Base-by-base conservation (phyloP, 176 grass and related monocot species). In the Areca catechu region DNA sequence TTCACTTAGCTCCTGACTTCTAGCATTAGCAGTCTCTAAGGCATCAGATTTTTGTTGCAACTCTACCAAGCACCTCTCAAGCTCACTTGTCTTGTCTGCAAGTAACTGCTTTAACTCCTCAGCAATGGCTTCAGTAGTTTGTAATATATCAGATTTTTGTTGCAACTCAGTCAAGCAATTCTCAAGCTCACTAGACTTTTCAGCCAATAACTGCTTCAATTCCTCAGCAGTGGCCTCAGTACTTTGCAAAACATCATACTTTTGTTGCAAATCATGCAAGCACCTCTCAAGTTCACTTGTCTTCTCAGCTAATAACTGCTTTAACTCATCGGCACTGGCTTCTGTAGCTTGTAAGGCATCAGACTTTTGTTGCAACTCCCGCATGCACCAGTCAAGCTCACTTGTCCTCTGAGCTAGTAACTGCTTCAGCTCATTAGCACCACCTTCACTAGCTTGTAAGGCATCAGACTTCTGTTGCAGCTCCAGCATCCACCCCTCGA, bases 1-100 rank as follows among this genome's bases (percentile, higher is more conserved):
- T 67, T 88, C 72, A 75, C 79, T 82, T 67, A 88, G 65, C 58
- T 91, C 65, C 63, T 76, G 51, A 50, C 74, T 77, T 51, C 62
- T 81, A 15, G 69, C 62, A 62, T 88, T 97, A 78, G 77, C 67
- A 61, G 68, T 72, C 74, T 97, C 87, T 55, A 83, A 81, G 29
- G 76, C 75, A 52, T 28, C 60, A 55, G 80, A 82, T 70, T 76
- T 91, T 75, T 88, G 76, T 67, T 72, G 66, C 48, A 86, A 80
- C 71, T 97, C 78, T 20, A 84, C 79, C 53, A 82, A 79, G 71
- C 80, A 81, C 67, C 77, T 91, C 21, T 80, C 92, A 48, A 88
- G 83, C 59, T 91, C 92, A 77, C 54, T 22, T 19, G 61, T 12
- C 30, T 53, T 29, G 30, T 58, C 47, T 23, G 24, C 15, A 21